These are phyloP conservation scores for Nemophila menziesii DNA, from an alignment of 257 asterid genomes.

Conservation along the genomic window DNA sequence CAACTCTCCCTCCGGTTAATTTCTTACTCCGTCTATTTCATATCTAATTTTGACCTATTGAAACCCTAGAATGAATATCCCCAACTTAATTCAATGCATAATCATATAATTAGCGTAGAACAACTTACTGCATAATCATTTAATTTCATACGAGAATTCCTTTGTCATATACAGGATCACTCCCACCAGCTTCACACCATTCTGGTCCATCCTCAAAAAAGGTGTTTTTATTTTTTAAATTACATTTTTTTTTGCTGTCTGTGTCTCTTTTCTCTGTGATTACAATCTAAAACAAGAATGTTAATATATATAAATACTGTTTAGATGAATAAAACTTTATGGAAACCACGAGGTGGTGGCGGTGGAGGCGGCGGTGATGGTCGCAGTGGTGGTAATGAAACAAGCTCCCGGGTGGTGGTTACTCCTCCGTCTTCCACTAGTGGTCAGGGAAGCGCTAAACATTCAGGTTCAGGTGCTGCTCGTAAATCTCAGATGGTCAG, in stretches of 20 bases:
- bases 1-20: constrained; percentile 33
- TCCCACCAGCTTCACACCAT: constrained; percentile 22
- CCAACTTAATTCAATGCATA: neutral
- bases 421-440: constrained; percentile 23
- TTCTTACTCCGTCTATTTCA: neutral
- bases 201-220: constrained; percentile 42
- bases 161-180: constrained; percentile 25
- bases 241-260: neutral
- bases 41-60: neutral
- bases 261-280: neutral
- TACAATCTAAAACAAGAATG: neutral
- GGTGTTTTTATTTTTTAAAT: constrained; percentile 23
- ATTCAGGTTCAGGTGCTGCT: constrained; percentile 30
- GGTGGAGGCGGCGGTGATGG: constrained; percentile 19
- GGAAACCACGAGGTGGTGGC: constrained; percentile 16
- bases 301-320: neutral
- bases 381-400: constrained; percentile 20
- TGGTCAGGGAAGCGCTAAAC: constrained; percentile 18
- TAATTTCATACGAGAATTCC: neutral
- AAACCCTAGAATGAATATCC: neutral
- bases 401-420: constrained; percentile 20
- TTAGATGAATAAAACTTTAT: constrained; percentile 40
- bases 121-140: neutral
- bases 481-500: constrained; percentile 54
- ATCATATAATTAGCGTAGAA: neutral